Evolutionary conservation across 2,329 filamentous ascomycete species (phyloP).

Genomic region (Paracorniculantispora psalliotae): DNA sequence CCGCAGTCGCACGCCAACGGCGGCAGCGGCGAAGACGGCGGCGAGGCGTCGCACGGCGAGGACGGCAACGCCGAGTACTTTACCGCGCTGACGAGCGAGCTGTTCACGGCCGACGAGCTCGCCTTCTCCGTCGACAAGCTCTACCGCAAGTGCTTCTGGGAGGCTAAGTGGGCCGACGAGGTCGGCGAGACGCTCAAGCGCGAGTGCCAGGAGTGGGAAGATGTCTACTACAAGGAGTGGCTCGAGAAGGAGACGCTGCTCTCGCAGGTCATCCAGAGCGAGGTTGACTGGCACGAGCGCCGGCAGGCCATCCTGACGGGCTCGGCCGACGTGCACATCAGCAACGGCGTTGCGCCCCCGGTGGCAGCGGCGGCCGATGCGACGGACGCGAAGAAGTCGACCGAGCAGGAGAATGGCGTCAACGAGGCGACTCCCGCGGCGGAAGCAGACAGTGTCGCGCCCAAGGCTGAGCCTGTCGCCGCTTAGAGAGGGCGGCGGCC

Average conservation of each 20-base stretch:
- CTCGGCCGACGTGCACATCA: constrained; percentile 37
- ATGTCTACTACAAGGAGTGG: constrained; percentile 67
- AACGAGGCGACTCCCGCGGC: not conserved
- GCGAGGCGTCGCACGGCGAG: constrained; percentile 51
- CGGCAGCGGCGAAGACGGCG: constrained; percentile 42
- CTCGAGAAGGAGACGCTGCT: constrained; percentile 72
- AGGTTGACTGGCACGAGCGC: constrained; percentile 60
- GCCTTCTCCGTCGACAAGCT: constrained; percentile 54
- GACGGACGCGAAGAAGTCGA: not conserved
- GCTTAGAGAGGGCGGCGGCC: not conserved
- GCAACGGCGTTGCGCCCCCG: not conserved
- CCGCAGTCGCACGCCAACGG: constrained; percentile 53
- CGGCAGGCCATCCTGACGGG: constrained; percentile 50
- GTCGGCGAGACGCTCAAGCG: constrained; percentile 59
- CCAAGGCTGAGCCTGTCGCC: not conserved
- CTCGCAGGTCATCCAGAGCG: constrained; percentile 64
- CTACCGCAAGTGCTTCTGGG: constrained; percentile 62
- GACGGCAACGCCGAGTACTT: constrained; percentile 55
- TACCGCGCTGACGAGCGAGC: constrained; percentile 49
- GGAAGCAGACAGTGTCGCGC: not conserved
- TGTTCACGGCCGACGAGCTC: constrained; percentile 63
- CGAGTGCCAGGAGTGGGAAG: constrained; percentile 64
- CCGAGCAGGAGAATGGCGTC: constrained; percentile 1
- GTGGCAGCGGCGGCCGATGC: not conserved
- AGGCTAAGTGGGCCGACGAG: constrained; percentile 67